Percentiles rank a stretch among this genome's conserved stretches.
Conservation (phyloP, 129 eudicot genomes). For the Logfia minima region DNA sequence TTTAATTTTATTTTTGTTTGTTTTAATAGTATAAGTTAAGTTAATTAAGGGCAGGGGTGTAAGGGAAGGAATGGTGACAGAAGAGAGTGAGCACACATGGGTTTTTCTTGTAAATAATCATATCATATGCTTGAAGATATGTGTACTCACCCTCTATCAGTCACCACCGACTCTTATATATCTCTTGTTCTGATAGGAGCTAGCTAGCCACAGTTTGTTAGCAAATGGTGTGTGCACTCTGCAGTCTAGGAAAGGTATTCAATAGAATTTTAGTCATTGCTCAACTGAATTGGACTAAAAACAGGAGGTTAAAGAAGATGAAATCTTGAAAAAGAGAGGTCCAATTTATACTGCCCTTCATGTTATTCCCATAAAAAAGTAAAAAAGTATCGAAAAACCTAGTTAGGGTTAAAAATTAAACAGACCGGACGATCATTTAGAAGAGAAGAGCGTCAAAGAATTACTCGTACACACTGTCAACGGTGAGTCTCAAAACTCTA, state of each 20-base stretch:
- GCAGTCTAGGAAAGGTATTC: too few relatives aligned
- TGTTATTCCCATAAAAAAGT: too few relatives aligned
- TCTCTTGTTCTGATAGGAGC: slow-evolving; percentile 1
- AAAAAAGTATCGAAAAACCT: too few relatives aligned
- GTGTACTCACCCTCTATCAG: slow-evolving; percentile 87
- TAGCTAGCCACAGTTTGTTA: neutral
- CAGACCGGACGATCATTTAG: too few relatives aligned
- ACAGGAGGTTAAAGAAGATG: too few relatives aligned
- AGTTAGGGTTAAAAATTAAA: too few relatives aligned
- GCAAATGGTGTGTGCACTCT: too few relatives aligned
- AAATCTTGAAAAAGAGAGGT: too few relatives aligned
- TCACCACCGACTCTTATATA: slow-evolving; percentile 35
- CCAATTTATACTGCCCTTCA: too few relatives aligned
- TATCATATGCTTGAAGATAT: slow-evolving; percentile 57
- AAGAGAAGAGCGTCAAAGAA: neutral
- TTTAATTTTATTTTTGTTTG: neutral
- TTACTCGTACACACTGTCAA: neutral
- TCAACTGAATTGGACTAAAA: too few relatives aligned
- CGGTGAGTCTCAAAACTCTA: neutral
- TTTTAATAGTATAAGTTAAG: neutral
- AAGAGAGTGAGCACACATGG: slow-evolving; percentile 58
- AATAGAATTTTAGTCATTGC: neutral
- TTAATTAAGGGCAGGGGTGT: neutral
- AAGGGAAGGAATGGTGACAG: slow-evolving; percentile 37
- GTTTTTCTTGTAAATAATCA: slow-evolving; percentile 18